phyloP scores from a whole-genome alignment of 306 rosid species.

The Sicyos edulis region DNA sequence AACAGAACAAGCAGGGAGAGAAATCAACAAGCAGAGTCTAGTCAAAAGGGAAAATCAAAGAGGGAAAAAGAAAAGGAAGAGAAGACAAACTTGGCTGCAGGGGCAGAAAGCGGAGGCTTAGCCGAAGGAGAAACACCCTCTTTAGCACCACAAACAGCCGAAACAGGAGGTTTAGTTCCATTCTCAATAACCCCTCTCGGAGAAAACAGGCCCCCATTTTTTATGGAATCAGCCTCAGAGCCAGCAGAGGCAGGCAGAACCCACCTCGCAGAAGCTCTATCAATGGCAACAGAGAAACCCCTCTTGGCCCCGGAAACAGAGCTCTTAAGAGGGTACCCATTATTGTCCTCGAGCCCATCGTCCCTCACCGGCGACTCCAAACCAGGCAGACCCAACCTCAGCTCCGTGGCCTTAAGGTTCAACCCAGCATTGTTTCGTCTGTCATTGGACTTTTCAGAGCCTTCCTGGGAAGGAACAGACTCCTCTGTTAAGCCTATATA shows the following conservation, averaged over 20 bases:
- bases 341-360: constrained; percentile 26
- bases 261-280: constrained; percentile 63
- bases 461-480: constrained; percentile 50
- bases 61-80: not conserved
- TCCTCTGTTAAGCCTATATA: constrained; percentile 61
- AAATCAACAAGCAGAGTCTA: too few species aligned
- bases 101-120: constrained; percentile 56
- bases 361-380: constrained; percentile 72
- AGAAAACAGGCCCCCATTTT: constrained; percentile 58
- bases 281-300: constrained; percentile 84
- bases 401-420: constrained; percentile 83
- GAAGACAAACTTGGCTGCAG: constrained; percentile 55
- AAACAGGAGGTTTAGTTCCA: constrained; percentile 35
- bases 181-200: constrained; percentile 38
- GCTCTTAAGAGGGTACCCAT: constrained; percentile 34
- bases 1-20: not conserved
- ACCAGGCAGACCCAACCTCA: constrained; percentile 88
- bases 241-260: constrained; percentile 54
- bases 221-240: constrained; percentile 52
- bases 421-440: constrained; percentile 33
- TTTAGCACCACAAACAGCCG: constrained; percentile 36
- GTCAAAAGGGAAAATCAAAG: constrained; percentile 2
- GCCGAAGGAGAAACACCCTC: constrained; percentile 51
- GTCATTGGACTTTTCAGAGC: constrained; percentile 36
- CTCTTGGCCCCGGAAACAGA: constrained; percentile 71